These are phyloP conservation scores for Coemansia sp. DNA, from an alignment of 192 early-diverging fungal genomes.

Conservation along the genomic window DNA sequence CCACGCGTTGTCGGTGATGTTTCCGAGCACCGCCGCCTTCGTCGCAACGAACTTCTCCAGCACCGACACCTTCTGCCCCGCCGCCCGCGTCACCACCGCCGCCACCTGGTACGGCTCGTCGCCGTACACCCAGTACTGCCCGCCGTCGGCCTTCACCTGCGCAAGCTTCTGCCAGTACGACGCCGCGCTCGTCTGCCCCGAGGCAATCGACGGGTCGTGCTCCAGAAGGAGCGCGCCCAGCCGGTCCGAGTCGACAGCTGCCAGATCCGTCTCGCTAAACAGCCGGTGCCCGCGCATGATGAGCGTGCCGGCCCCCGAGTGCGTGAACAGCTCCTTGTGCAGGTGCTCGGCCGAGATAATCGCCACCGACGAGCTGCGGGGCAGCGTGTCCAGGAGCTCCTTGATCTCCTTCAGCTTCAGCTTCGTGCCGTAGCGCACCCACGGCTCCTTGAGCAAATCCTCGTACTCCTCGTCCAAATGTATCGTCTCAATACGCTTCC, in stretches of 20 bases:
- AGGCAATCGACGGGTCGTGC: conserved; percentile 68
- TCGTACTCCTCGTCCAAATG: conserved; percentile 99
- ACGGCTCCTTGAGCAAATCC: conserved; percentile 87
- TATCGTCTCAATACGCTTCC: conserved; percentile 95
- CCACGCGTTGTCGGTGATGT: conserved; percentile 97
- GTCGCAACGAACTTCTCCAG: conserved; percentile 91
- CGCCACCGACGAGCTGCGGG: conserved; percentile 97
- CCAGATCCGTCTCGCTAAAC: conserved; percentile 66
- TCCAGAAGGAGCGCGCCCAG: conserved; percentile 76
- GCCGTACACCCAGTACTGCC: conserved; percentile 71
- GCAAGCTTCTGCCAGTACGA: conserved; percentile 70
- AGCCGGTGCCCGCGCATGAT: conserved; percentile 95
- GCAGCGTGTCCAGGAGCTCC: conserved; percentile 93
- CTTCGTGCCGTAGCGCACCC: conserved; percentile 98
- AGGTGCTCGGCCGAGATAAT: conserved; percentile 98
- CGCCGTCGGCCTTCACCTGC: conserved; percentile 52
- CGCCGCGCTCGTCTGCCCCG: conserved; percentile 65
- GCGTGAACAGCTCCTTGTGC: conserved; percentile 99
- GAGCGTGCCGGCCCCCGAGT: conserved; percentile 95
- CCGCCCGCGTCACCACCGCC: conserved; percentile 70
- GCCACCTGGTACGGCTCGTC: conserved; percentile 94
- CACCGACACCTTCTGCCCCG: conserved; percentile 57
- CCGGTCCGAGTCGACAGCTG: conserved; percentile 75
- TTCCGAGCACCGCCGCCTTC: conserved; percentile 86
- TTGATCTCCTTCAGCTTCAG: conserved; percentile 98